phyloP scores from a whole-genome alignment of 257 asterid species.

The Salvia miltiorrhiza region DNA sequence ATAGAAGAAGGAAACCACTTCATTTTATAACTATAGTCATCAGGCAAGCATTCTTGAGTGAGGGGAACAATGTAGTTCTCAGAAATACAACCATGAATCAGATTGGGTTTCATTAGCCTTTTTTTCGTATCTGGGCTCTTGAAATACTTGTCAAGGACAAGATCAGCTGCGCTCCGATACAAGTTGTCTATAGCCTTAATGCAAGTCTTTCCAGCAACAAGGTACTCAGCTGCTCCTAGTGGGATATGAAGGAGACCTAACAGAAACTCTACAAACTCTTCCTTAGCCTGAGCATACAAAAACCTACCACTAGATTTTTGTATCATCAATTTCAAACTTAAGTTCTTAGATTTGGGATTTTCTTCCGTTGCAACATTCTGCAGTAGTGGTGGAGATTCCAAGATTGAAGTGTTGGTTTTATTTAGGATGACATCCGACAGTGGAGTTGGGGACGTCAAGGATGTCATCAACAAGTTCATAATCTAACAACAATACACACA shows the following conservation, averaged over 20 bases:
- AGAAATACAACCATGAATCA: background rate
- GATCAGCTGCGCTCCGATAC: background rate
- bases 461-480: background rate
- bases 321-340: too few relatives aligned
- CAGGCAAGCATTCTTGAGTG: background rate
- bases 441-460: background rate
- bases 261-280: too few relatives aligned
- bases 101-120: constrained; percentile 4
- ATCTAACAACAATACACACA: too few relatives aligned
- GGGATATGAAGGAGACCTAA: background rate
- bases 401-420: too few relatives aligned
- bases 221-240: constrained; percentile 2
- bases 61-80: background rate
- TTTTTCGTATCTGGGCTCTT: background rate
- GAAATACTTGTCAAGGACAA: background rate
- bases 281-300: too few relatives aligned
- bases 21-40: too few relatives aligned
- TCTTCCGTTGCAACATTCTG: too few relatives aligned
- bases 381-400: too few relatives aligned
- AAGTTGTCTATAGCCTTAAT: constrained; percentile 24
- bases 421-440: background rate
- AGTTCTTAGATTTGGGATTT: too few relatives aligned
- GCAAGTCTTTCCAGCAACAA: background rate
- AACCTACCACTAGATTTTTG: too few relatives aligned
- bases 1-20: background rate